phyloP scores from a whole-genome alignment of 2,329 filamentous ascomycete species.

The Colletotrichum sp. region DNA sequence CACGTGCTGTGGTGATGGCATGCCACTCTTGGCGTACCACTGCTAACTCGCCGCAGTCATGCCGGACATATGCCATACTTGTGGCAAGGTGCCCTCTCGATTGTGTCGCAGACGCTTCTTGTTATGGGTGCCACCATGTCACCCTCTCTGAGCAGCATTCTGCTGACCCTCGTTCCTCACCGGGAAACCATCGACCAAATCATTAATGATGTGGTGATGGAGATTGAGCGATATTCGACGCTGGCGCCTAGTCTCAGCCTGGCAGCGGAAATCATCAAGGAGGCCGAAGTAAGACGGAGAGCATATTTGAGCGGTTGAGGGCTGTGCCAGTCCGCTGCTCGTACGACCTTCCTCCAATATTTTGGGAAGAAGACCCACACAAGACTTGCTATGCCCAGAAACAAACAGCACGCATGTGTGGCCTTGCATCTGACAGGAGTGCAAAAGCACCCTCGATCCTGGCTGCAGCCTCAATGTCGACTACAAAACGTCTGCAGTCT shows the following conservation, averaged over 20 bases:
- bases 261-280: slow-evolving; percentile 80
- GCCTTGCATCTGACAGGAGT: background rate
- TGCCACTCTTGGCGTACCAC: background rate
- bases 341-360: background rate
- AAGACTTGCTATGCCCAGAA: background rate
- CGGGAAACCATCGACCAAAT: slow-evolving; percentile 73
- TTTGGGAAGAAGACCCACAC: background rate
- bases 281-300: slow-evolving; percentile 76
- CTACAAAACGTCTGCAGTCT: background rate
- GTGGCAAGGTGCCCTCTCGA: slow-evolving; percentile 83
- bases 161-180: slow-evolving; percentile 61
- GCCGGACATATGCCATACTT: slow-evolving; percentile 85
- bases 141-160: slow-evolving; percentile 69
- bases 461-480: background rate
- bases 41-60: slow-evolving; percentile 58
- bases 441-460: background rate
- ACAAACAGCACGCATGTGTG: background rate
- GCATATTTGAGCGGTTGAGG: slow-evolving; percentile 60
- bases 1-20: background rate
- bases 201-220: slow-evolving; percentile 77
- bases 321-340: background rate
- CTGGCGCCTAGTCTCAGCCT: slow-evolving; percentile 78
- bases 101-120: slow-evolving; percentile 81
- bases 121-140: slow-evolving; percentile 88
- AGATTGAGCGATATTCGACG: slow-evolving; percentile 76